Conservation (phyloP, 2,329 filamentous ascomycete species). For the Aaosphaeria pasadenensis region DNA sequence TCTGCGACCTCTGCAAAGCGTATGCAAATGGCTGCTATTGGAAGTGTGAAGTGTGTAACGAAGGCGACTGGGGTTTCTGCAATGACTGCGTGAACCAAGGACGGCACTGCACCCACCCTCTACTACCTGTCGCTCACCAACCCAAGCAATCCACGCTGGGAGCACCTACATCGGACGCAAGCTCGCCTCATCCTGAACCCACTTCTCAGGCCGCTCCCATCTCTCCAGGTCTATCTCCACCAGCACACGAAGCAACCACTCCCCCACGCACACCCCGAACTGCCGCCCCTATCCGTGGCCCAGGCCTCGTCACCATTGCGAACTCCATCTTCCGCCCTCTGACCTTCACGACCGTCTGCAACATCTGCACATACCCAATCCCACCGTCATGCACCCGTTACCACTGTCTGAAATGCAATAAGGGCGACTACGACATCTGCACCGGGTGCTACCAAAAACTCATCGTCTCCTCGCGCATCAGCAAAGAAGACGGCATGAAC, state of each 20-base stretch:
- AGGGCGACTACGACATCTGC: slow-evolving; percentile 88
- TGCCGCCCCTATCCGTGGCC: slow-evolving; percentile 39
- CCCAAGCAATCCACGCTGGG: slow-evolving; percentile 14
- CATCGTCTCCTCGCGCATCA: slow-evolving; percentile 62
- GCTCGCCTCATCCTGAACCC: slow-evolving; percentile 8
- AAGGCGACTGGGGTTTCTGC: slow-evolving; percentile 94
- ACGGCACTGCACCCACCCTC: slow-evolving; percentile 73
- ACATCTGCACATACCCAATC: slow-evolving; percentile 73
- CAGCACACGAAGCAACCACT: slow-evolving; percentile 30
- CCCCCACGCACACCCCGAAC: slow-evolving; percentile 41
- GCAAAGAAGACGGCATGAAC: slow-evolving; percentile 68
- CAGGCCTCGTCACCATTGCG: slow-evolving; percentile 30
- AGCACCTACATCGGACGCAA: slow-evolving; percentile 5
- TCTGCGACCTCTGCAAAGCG: slow-evolving; percentile 72
- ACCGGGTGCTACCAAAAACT: slow-evolving; percentile 71
- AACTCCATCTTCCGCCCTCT: slow-evolving; percentile 59
- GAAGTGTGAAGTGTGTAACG: slow-evolving; percentile 83
- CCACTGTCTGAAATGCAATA: slow-evolving; percentile 75
- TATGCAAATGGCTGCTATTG: slow-evolving; percentile 84
- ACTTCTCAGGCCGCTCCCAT: slow-evolving; percentile 16
- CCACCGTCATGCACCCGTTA: slow-evolving; percentile 66
- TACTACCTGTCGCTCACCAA: slow-evolving; percentile 72
- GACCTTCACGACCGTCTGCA: slow-evolving; percentile 72
- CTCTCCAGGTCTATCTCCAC: slow-evolving; percentile 19
- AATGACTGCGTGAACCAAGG: slow-evolving; percentile 83